A percentile compares a stretch with the other conserved stretches of the same genome.
Conservation (phyloP, 1,284 basidiomycete genomes). For the Psilocybe mexicana region DNA sequence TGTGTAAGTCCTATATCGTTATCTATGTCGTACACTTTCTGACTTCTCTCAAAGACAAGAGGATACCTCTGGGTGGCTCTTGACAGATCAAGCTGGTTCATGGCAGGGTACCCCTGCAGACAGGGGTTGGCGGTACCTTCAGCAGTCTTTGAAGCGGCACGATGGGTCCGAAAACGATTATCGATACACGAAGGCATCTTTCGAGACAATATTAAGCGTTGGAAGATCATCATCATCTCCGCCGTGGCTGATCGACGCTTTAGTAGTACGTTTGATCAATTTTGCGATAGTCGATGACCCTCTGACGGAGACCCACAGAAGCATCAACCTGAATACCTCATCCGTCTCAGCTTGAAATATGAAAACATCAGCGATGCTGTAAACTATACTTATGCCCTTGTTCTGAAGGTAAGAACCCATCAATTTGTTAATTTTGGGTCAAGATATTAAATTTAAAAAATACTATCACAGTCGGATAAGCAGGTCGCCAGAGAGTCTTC, state of each 20-base stretch:
- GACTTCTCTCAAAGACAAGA: conserved; percentile 48
- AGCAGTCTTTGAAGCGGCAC: conserved; percentile 75
- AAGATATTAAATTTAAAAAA: conserved; percentile 4
- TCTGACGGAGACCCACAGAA: conserved; percentile 42
- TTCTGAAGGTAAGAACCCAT: conserved; percentile 60
- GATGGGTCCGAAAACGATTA: conserved; percentile 75
- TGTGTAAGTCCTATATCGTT: conserved; percentile 42
- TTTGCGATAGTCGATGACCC: not conserved
- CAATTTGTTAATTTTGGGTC: conserved; percentile 6
- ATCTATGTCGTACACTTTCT: conserved; percentile 10
- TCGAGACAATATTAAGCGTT: conserved; percentile 75
- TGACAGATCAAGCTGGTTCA: conserved; percentile 76
- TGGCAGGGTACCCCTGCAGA: conserved; percentile 84
- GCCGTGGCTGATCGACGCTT: conserved; percentile 76
- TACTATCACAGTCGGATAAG: conserved; percentile 50
- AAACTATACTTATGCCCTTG: conserved; percentile 67
- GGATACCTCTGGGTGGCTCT: conserved; percentile 76
- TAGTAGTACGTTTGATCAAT: conserved; percentile 51
- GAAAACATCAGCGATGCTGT: conserved; percentile 82
- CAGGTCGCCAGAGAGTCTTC: conserved; percentile 53
- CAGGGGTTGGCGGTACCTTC: conserved; percentile 88
- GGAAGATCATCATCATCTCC: conserved; percentile 70
- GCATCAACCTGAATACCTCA: conserved; percentile 76
- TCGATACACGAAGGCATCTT: conserved; percentile 72
- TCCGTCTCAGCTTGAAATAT: conserved; percentile 72